A percentile compares a stretch with the other conserved stretches of the same genome.
Conservation (phyloP, 2,329 filamentous ascomycete species). For the Paracoccidioides lutzii region DNA sequence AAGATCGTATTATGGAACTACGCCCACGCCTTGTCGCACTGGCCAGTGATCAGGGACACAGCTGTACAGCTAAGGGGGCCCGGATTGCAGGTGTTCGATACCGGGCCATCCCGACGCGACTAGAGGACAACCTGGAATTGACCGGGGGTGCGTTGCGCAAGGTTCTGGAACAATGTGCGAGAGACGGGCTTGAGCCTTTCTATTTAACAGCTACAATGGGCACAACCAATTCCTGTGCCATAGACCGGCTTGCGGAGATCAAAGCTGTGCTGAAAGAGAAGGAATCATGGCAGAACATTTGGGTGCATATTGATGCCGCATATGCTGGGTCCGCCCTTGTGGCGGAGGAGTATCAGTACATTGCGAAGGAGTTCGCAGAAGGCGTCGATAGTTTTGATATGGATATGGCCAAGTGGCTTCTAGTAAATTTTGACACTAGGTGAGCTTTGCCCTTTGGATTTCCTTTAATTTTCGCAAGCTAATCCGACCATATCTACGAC, state of each 20-base stretch:
- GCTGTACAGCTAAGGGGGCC: conserved; percentile 74
- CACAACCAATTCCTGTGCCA: conserved; percentile 75
- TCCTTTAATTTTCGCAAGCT: not conserved
- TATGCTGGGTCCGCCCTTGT: conserved; percentile 81
- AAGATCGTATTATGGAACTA: conserved; percentile 55
- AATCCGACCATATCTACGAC: conserved; percentile 3
- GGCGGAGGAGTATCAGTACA: conserved; percentile 64
- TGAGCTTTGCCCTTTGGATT: conserved; percentile 11
- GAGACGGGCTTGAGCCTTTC: conserved; percentile 66
- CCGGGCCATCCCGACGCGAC: conserved; percentile 50
- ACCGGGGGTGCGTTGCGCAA: conserved; percentile 49
- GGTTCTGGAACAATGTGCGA: conserved; percentile 52
- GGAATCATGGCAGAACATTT: conserved; percentile 47
- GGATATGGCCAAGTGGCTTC: conserved; percentile 96
- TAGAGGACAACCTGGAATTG: conserved; percentile 55
- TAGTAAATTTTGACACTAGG: conserved; percentile 76
- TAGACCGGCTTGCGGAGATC: conserved; percentile 68
- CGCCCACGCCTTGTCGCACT: conserved; percentile 65
- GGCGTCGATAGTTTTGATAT: conserved; percentile 80
- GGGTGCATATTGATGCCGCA: conserved; percentile 89
- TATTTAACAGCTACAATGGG: conserved; percentile 75
- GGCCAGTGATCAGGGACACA: conserved; percentile 67
- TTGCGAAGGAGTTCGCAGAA: conserved; percentile 45
- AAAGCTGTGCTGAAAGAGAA: conserved; percentile 38
- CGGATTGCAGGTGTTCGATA: conserved; percentile 77